A percentile compares a stretch with the other conserved stretches of the same genome.
phyloP scores from a whole-genome alignment of 2,329 filamentous ascomycete species.

The Diaporthe citriasiana region DNA sequence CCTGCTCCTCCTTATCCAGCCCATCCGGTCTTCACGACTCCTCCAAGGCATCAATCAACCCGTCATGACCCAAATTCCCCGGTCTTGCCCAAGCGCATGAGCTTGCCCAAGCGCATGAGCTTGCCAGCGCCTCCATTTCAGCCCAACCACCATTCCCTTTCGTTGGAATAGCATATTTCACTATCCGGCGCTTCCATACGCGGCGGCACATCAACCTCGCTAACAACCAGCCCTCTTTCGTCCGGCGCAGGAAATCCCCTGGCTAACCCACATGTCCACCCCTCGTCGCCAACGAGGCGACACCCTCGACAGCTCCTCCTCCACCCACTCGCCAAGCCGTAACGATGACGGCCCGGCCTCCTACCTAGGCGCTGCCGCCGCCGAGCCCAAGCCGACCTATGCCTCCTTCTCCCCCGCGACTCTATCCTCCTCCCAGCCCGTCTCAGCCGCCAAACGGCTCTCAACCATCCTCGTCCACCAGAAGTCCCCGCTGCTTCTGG shows the following conservation, averaged over 20 bases:
- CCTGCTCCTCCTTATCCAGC: neutral
- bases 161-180: neutral
- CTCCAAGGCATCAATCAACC: conserved; percentile 2
- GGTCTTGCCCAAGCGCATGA: conserved; percentile 9
- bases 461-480: conserved; percentile 96
- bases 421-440: conserved; percentile 73
- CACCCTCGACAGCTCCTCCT: conserved; percentile 39
- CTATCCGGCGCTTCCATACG: neutral
- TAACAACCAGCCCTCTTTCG: conserved; percentile 14
- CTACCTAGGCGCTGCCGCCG: conserved; percentile 68
- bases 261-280: conserved; percentile 44
- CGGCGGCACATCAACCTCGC: neutral
- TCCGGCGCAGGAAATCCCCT: conserved; percentile 38
- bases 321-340: conserved; percentile 4
- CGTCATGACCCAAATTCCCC: conserved; percentile 14
- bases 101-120: conserved; percentile 30
- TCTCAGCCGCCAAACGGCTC: conserved; percentile 78
- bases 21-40: neutral
- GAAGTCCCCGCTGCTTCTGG: conserved; percentile 92
- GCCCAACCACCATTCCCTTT: neutral
- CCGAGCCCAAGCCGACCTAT: conserved; percentile 76
- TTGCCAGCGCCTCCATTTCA: conserved; percentile 9
- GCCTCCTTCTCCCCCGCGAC: conserved; percentile 92
- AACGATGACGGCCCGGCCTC: conserved; percentile 70
- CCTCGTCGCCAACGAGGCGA: conserved; percentile 41